A percentile compares a stretch with the other conserved stretches of the same genome.
Conservation (phyloP, 352 stramenopile species). For the Elongisporangium undulatum region DNA sequence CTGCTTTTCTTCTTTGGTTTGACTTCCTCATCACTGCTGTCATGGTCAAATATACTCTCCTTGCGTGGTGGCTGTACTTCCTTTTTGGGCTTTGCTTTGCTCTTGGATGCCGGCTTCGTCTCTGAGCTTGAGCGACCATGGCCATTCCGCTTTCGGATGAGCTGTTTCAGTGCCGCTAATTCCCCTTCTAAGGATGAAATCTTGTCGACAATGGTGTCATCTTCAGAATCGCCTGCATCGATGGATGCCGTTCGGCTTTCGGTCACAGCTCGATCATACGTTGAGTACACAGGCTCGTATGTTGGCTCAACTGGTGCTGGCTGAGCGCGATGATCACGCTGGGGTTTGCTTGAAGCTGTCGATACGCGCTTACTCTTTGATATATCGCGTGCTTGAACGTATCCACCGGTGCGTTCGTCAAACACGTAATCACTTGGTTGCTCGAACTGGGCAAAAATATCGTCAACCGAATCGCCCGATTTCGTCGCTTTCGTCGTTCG, state of each 20-base stretch:
- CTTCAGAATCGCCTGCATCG: constrained; percentile 2
- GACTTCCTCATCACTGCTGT: constrained; percentile 40
- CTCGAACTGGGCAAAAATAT: constrained; percentile 77
- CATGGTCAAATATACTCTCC: constrained; percentile 69
- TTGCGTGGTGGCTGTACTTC: constrained; percentile 24
- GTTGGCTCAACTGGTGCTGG: background rate
- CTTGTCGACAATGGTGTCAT: constrained; percentile 76
- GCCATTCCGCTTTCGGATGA: constrained; percentile 54
- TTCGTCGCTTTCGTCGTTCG: background rate
- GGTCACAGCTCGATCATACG: background rate
- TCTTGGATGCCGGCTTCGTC: background rate
- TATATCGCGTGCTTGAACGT: constrained; percentile 28
- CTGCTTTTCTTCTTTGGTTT: constrained; percentile 14
- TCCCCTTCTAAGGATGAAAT: constrained; percentile 71
- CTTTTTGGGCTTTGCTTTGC: background rate
- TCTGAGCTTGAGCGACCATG: constrained; percentile 6
- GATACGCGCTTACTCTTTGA: background rate
- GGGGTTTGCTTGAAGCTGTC: background rate
- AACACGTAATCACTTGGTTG: constrained; percentile 76
- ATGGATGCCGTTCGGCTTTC: background rate
- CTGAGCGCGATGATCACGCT: background rate
- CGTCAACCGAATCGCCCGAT: constrained; percentile 42
- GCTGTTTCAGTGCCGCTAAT: constrained; percentile 55
- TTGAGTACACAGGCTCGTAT: background rate
- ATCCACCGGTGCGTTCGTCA: constrained; percentile 46